phyloP scores from a whole-genome alignment of 352 stramenopile species.

The Phytopythium litorale region DNA sequence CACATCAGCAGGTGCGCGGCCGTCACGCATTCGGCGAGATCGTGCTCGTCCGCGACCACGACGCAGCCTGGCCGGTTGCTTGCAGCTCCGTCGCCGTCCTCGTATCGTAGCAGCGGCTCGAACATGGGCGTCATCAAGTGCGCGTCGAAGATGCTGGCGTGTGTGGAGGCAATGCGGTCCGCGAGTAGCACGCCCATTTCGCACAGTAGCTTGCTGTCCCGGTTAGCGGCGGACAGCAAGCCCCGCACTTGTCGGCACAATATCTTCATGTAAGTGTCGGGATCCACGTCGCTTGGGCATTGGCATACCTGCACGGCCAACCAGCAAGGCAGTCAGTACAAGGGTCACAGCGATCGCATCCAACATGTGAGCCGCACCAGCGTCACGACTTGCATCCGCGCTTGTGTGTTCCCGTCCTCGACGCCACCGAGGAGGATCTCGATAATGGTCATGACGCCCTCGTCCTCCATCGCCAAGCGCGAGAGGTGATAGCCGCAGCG shows the following conservation, averaged over 20 bases:
- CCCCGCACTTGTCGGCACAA: constrained; percentile 52
- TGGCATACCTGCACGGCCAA: constrained; percentile 45
- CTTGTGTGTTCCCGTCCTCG: constrained; percentile 83
- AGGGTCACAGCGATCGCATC: no score
- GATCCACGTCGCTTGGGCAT: constrained; percentile 40
- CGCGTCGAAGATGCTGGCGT: constrained; percentile 39
- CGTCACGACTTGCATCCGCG: constrained; percentile 73
- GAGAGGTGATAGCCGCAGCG: constrained; percentile 58
- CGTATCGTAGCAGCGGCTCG: constrained; percentile 57
- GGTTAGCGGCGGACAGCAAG: constrained; percentile 44
- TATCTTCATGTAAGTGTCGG: constrained; percentile 34
- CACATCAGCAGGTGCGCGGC: constrained; percentile 60
- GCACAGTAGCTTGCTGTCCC: constrained; percentile 62
- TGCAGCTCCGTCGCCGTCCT: constrained; percentile 17
- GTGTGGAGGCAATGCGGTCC: constrained; percentile 45
- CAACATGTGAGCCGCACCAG: constrained; percentile 23
- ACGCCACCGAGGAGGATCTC: constrained; percentile 76
- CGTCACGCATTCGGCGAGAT: constrained; percentile 47
- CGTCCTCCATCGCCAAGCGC: constrained; percentile 57
- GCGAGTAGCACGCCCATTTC: constrained; percentile 67
- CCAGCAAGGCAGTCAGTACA: background rate
- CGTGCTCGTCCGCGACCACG: constrained; percentile 30
- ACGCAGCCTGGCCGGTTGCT: constrained; percentile 2
- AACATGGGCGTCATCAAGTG: constrained; percentile 58
- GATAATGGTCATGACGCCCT: constrained; percentile 75